Conservation (phyloP, 2,329 filamentous ascomycete genomes). For the Fusarium papillatum region DNA sequence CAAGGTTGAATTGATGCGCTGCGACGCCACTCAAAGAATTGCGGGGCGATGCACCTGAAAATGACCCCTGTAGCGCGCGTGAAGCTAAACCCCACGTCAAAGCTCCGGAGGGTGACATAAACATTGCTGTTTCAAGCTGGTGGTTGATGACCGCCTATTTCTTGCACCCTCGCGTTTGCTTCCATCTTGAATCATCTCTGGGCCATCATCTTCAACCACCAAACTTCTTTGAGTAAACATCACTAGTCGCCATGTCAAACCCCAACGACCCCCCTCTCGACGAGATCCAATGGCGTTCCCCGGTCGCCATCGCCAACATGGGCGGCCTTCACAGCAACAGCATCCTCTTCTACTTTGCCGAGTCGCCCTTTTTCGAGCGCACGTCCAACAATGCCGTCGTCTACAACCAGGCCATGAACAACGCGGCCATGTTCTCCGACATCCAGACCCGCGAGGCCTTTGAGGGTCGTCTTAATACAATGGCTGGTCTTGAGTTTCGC, state of each 20-base stretch:
- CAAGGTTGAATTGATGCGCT: slow-evolving; percentile 18
- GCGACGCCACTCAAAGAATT: slow-evolving; percentile 18
- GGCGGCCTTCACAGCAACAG: slow-evolving; percentile 74
- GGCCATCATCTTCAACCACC: slow-evolving; percentile 8
- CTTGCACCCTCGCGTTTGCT: not conserved
- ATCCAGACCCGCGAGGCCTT: slow-evolving; percentile 74
- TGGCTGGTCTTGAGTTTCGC: slow-evolving; percentile 77
- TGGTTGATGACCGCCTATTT: not conserved
- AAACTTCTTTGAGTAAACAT: slow-evolving; percentile 20
- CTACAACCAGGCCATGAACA: slow-evolving; percentile 72
- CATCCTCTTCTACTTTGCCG: slow-evolving; percentile 76
- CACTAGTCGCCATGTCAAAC: slow-evolving; percentile 53
- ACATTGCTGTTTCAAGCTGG: not conserved
- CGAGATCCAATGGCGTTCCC: slow-evolving; percentile 76
- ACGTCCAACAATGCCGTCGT: slow-evolving; percentile 78
- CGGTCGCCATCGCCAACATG: slow-evolving; percentile 62
- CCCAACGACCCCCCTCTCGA: slow-evolving; percentile 69
- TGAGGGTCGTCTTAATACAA: slow-evolving; percentile 72
- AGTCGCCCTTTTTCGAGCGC: slow-evolving; percentile 76
- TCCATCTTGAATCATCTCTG: not conserved
- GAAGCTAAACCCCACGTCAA: slow-evolving; percentile 36
- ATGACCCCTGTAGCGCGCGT: slow-evolving; percentile 12
- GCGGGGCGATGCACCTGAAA: slow-evolving; percentile 16
- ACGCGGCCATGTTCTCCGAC: slow-evolving; percentile 68
- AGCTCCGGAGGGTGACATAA: slow-evolving; percentile 10